Evolutionary conservation across 2,329 filamentous ascomycete species (phyloP).

Genomic region (Aplosporella prunicola): DNA sequence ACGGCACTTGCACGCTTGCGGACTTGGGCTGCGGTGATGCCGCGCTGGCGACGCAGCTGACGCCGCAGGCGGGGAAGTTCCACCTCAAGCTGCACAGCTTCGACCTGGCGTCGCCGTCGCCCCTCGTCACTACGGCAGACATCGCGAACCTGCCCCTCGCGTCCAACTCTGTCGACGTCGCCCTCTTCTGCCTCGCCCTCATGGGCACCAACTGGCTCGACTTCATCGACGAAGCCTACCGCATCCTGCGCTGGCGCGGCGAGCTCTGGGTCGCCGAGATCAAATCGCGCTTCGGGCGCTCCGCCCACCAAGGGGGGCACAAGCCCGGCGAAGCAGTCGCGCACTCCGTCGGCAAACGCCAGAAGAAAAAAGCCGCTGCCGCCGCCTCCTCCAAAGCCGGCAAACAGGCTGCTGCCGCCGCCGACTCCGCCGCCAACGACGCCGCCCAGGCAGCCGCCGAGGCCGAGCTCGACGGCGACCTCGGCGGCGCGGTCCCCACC

Average conservation of each 20-base stretch:
- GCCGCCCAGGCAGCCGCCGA: slow-evolving; percentile 44
- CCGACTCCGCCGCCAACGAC: slow-evolving; percentile 37
- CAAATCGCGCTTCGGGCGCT: slow-evolving; percentile 75
- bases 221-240: slow-evolving; percentile 92
- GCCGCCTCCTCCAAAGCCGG: slow-evolving; percentile 33
- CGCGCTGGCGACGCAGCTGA: slow-evolving; percentile 61
- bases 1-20: slow-evolving; percentile 62
- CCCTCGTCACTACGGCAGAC: slow-evolving; percentile 77
- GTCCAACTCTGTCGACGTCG: slow-evolving; percentile 70
- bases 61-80: slow-evolving; percentile 53
- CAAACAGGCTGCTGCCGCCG: too few species aligned
- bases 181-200: slow-evolving; percentile 89
- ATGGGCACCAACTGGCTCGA: slow-evolving; percentile 99
- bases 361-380: slow-evolving; percentile 42
- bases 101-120: slow-evolving; percentile 70
- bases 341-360: slow-evolving; percentile 59
- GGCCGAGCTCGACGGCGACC: slow-evolving; percentile 51
- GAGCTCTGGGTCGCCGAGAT: slow-evolving; percentile 98
- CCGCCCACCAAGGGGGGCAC: slow-evolving; percentile 36
- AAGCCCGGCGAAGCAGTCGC: slow-evolving; percentile 43
- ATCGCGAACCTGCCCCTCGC: slow-evolving; percentile 72
- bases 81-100: slow-evolving; percentile 71
- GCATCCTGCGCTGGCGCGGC: slow-evolving; percentile 83
- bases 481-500: slow-evolving; percentile 56
- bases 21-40: slow-evolving; percentile 94